Percentiles rank a stretch among this genome's conserved stretches.
phyloP scores from a whole-genome alignment of 139 green algal genomes.

The Pleodorina starrii region DNA sequence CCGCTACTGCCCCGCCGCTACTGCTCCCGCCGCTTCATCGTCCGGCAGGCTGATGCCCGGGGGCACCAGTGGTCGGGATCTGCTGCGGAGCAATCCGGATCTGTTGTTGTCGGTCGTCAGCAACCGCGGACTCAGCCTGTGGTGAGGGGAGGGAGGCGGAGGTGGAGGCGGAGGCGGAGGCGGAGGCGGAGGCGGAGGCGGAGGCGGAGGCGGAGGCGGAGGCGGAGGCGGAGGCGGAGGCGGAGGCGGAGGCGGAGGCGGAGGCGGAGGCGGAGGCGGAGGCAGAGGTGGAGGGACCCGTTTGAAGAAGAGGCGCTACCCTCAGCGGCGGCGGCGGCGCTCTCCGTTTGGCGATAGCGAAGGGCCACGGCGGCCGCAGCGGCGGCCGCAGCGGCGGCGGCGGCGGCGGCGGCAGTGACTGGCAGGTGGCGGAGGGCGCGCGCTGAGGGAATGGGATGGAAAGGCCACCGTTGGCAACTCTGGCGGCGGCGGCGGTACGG shows the following conservation, averaged over 20 bases:
- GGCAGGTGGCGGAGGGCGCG: too few species aligned
- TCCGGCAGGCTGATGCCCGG: background rate
- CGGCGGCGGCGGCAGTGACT: too few species aligned
- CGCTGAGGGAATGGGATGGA: too few species aligned
- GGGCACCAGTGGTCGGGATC: background rate
- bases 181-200: background rate
- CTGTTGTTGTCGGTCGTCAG: slow-evolving; percentile 37
- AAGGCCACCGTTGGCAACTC: too few species aligned
- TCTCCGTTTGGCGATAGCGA: too few species aligned
- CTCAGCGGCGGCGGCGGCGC: too few species aligned
- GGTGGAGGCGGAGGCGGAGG: background rate
- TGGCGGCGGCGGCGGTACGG: too few species aligned
- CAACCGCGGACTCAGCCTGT: slow-evolving; percentile 35
- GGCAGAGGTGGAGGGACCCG: background rate
- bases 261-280: background rate
- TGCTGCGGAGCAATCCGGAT: slow-evolving; percentile 47
- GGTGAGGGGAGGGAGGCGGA: background rate
- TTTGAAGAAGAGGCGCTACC: too few species aligned
- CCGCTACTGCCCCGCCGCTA: too few species aligned
- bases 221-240: background rate
- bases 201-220: background rate
- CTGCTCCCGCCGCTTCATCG: too few species aligned
- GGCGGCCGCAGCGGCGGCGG: too few species aligned
- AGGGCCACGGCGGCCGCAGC: too few species aligned
- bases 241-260: background rate